A percentile compares a stretch with the other conserved stretches of the same genome.
Conservation (phyloP, 2,329 filamentous ascomycete species). For the Ascochyta rabiei region DNA sequence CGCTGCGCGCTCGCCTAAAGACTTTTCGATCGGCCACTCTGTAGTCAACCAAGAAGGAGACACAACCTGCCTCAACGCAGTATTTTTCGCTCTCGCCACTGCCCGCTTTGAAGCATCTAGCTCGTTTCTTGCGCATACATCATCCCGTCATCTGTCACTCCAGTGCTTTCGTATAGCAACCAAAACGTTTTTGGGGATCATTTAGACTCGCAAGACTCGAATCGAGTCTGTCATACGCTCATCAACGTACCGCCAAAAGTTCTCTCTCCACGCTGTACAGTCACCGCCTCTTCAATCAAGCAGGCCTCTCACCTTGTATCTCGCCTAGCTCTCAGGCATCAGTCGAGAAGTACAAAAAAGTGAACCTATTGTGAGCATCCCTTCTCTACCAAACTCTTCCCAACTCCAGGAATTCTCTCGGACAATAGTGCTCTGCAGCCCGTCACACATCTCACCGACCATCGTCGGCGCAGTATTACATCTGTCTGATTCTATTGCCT, state of each 20-base stretch:
- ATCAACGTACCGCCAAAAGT: neutral
- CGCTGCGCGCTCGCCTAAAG: neutral
- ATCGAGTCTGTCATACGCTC: neutral
- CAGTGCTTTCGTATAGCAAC: neutral
- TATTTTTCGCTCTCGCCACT: neutral
- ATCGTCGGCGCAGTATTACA: neutral
- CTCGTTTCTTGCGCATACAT: neutral
- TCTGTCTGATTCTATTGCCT: neutral
- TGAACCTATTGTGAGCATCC: neutral
- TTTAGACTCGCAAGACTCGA: neutral
- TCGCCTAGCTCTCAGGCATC: conserved; percentile 7
- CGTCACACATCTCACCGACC: neutral
- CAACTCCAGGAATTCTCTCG: neutral
- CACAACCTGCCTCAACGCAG: neutral
- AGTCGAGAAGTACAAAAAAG: neutral
- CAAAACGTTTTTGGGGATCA: neutral
- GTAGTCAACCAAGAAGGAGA: neutral
- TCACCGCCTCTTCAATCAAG: conserved; percentile 6
- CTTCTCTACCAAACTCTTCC: neutral
- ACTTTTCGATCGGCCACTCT: neutral
- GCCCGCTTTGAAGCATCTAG: neutral
- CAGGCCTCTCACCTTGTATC: conserved; percentile 7
- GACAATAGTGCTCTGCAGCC: neutral
- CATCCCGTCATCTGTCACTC: neutral
- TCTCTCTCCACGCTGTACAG: neutral